These are phyloP conservation scores for Hypoxylon subgilvum DNA, from an alignment of 495 filamentous ascomycete species.

Conservation along the genomic window DNA sequence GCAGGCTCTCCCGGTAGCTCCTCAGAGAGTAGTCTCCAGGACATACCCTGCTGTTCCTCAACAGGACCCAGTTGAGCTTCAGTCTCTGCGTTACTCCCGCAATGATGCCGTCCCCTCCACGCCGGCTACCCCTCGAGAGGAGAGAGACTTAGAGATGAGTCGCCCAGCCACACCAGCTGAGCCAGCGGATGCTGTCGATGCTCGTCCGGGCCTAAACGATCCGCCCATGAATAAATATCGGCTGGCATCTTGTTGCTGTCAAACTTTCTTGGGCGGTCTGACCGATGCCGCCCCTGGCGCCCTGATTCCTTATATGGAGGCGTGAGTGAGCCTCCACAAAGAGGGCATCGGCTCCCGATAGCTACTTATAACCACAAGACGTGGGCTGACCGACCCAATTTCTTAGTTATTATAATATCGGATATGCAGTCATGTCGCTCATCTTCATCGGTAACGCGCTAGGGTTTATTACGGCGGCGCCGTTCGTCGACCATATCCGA, in stretches of 20 bases:
- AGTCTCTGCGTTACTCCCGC: slow-evolving; percentile 23
- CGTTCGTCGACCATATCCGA: slow-evolving; percentile 63
- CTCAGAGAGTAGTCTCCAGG: slow-evolving; percentile 44
- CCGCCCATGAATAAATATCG: slow-evolving; percentile 62
- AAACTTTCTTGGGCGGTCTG: slow-evolving; percentile 64
- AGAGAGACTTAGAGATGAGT: slow-evolving; percentile 61
- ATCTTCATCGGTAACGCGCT: slow-evolving; percentile 81
- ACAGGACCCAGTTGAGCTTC: slow-evolving; percentile 44
- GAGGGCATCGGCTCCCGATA: background rate
- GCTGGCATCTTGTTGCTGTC: slow-evolving; percentile 53
- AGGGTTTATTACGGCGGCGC: slow-evolving; percentile 76
- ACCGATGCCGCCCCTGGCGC: slow-evolving; percentile 72
- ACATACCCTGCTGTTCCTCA: slow-evolving; percentile 49
- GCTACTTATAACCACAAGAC: background rate
- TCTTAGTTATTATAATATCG: slow-evolving; percentile 65
- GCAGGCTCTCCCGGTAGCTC: slow-evolving; percentile 37
- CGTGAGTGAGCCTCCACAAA: slow-evolving; percentile 40
- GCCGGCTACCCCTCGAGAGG: slow-evolving; percentile 50
- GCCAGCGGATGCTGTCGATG: slow-evolving; percentile 45
- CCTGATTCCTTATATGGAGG: slow-evolving; percentile 73
- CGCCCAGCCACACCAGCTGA: slow-evolving; percentile 49
- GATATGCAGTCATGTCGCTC: slow-evolving; percentile 75
- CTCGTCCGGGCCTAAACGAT: slow-evolving; percentile 57
- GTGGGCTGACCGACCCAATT: slow-evolving; percentile 3
- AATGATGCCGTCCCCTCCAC: slow-evolving; percentile 31